These are phyloP conservation scores for Calonectria ilicicola DNA, from an alignment of 2,329 filamentous ascomycete species.

Conservation along the genomic window DNA sequence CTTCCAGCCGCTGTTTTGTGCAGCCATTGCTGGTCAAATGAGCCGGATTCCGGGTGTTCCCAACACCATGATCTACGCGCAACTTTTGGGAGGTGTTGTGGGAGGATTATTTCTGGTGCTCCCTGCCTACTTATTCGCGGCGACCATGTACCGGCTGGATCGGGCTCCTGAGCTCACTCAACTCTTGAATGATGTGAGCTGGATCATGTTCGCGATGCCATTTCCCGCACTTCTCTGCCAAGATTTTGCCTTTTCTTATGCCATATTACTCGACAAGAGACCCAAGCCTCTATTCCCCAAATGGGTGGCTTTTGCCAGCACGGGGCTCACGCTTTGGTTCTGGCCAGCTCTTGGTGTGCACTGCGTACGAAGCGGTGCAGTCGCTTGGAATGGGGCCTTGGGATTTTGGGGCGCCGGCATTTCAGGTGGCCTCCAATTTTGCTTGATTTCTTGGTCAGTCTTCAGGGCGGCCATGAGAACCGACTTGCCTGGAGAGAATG, in stretches of 20 bases:
- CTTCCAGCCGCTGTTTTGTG: neutral
- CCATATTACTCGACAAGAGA: neutral
- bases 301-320: neutral
- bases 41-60: neutral
- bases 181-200: neutral
- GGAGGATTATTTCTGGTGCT: neutral
- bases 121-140: conserved; percentile 1
- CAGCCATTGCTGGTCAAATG: neutral
- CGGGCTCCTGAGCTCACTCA: neutral
- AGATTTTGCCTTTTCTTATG: neutral
- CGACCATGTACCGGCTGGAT: neutral
- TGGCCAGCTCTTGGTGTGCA: neutral
- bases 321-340: neutral
- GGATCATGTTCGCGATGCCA: conserved; percentile 3
- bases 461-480: too few relatives aligned
- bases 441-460: too few relatives aligned
- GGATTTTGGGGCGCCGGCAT: neutral
- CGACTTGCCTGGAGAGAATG: too few relatives aligned
- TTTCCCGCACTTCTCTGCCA: neutral
- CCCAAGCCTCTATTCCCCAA: neutral
- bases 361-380: neutral
- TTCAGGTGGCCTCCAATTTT: too few relatives aligned
- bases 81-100: neutral
- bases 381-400: neutral
- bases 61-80: neutral